Conservation (phyloP, 2,329 filamentous ascomycete genomes). For the Alternaria longipes region DNA sequence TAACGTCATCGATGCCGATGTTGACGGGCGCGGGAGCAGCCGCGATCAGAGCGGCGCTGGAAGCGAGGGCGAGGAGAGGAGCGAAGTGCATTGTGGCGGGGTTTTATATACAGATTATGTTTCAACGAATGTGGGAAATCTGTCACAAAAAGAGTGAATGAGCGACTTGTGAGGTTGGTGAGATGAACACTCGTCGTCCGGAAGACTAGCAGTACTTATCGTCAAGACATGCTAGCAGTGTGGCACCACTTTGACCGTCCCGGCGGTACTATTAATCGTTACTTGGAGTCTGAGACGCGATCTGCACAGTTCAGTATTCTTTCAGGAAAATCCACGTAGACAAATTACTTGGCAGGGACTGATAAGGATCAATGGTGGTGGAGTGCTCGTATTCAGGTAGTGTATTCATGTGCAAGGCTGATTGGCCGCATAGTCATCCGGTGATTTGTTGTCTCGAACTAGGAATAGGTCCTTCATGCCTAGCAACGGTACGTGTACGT, state of each 20-base stretch:
- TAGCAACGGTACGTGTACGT: background rate
- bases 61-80: constrained; percentile 24
- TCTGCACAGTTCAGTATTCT: background rate
- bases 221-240: background rate
- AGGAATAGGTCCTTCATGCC: background rate
- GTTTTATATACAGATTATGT: background rate
- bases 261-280: background rate
- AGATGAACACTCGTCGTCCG: background rate
- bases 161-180: background rate
- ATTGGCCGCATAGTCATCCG: background rate
- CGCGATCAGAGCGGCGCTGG: constrained; percentile 21
- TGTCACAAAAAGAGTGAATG: constrained; percentile 3
- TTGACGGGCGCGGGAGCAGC: constrained; percentile 30
- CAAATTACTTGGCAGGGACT: background rate
- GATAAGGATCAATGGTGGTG: constrained; percentile 2
- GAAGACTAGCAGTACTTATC: background rate
- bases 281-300: background rate
- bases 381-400: background rate
- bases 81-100: constrained; percentile 30
- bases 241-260: background rate
- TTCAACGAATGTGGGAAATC: constrained; percentile 14
- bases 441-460: constrained; percentile 9
- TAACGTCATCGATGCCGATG: constrained; percentile 34
- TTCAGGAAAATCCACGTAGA: background rate
- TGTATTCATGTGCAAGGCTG: background rate